These are phyloP conservation scores for Sparassis latifolia DNA, from an alignment of 1,284 basidiomycete genomes.

Conservation along the genomic window DNA sequence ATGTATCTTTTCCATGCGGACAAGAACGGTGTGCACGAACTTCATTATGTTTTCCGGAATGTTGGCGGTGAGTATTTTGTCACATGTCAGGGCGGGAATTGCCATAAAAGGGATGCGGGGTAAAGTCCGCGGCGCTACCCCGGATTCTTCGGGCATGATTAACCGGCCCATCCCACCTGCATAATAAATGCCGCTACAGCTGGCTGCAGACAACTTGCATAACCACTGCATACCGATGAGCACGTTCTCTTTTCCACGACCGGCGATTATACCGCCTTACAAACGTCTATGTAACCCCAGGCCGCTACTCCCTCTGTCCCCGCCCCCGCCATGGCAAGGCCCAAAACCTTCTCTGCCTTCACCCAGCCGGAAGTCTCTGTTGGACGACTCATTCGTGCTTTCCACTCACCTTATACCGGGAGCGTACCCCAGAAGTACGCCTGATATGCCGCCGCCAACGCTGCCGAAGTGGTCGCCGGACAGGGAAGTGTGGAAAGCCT, in stretches of 20 bases:
- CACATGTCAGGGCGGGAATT: no score
- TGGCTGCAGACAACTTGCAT: no score
- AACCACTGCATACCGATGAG: no score
- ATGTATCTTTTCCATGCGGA: no score
- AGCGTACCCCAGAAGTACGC: constrained; percentile 53
- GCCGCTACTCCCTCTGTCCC: constrained; percentile 11
- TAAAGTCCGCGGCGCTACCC: no score
- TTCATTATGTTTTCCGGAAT: no score
- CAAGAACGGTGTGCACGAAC: no score
- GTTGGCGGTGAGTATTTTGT: no score
- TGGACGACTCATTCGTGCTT: constrained; percentile 30
- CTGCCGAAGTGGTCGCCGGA: constrained; percentile 21
- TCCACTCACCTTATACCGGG: constrained; percentile 74
- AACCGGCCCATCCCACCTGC: no score
- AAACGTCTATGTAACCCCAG: background rate
- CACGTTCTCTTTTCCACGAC: constrained; percentile 4
- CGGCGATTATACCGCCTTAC: background rate
- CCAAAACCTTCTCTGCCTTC: constrained; percentile 20
- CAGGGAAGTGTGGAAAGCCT: constrained; percentile 25
- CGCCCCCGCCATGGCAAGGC: constrained; percentile 9
- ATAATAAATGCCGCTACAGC: no score
- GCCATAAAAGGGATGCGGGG: no score
- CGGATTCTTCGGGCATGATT: no score
- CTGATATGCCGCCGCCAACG: constrained; percentile 36
- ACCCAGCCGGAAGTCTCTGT: constrained; percentile 13